A percentile compares a stretch with the other conserved stretches of the same genome.
phyloP scores from a whole-genome alignment of 345 rosid genomes.

The sweet orange (Citrus sinensis) region DVS_A1.0 CM039165.1:36082501-36083000 shows the following conservation, averaged over 20 bases:
- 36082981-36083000: neutral
- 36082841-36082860: neutral
- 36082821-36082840: neutral
- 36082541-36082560: no score
- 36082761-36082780: no score
- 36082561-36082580: neutral
- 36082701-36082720: neutral
- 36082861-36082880: neutral
- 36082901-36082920: conserved; percentile 12
- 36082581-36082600: no score
- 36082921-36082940: neutral
- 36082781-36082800: no score
- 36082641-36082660: neutral
- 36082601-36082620: neutral
- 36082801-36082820: neutral
- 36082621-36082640: neutral
- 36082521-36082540: no score
- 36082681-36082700: neutral
- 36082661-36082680: conserved; percentile 1
- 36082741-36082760: neutral
- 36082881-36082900: neutral
- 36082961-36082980: conserved; percentile 17
- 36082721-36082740: neutral
- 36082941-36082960: conserved; percentile 1
- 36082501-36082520: no score